Base-by-base conservation (phyloP, 331 rosid species). In the Telfairia occidentalis region DNA sequence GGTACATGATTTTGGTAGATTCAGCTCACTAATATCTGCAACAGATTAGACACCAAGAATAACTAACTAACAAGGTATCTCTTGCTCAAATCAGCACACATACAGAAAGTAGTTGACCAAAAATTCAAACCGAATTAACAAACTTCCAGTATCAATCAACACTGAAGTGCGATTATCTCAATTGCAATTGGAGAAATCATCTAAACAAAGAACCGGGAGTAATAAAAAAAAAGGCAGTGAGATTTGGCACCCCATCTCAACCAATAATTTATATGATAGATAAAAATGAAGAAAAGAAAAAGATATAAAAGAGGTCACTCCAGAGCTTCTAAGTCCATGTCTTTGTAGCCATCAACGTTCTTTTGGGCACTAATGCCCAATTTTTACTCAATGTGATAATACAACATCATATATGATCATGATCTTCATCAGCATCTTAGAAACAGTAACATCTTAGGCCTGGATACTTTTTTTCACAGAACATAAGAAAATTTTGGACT, bases 1-100 rank as follows among this genome's bases (percentile, higher is more conserved):
- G 69, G 60, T 40, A 55, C 98, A 93, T 10, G 93, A 84, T 71
- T 85, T 84, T 43, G 98, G 94, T 24, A 89, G 89, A 84, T 85
- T 93, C 86, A 93, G 85, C 88, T 93, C 98, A 61, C 86, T 82
- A 49, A 93, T 93, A 80, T 93, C 97, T 93, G 90, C 83, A 85
- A 75, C 59, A 81, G 30, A 49, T 43, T 61, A 81, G 38, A 81
- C 40, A n/a, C 72, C 76, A 64, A 64, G 24, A 70, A 12, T 40
- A 42, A 69, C 28, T 43, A 24, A 67, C 32, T 26, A 18, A 43
- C 57, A 40, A 42, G 16, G 40, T 70, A 24, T 15, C 2, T 45
- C 24, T 28, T 30, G 13, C 57, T 26, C 53, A 40, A 66, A 40
- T 66, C 26, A 42, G 73, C 9, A 38, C 32, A 66, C 3, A 11